Evolutionary conservation across 192 early-diverging fungal genomes (phyloP).

Genomic region (Spinellus fusiger): DNA sequence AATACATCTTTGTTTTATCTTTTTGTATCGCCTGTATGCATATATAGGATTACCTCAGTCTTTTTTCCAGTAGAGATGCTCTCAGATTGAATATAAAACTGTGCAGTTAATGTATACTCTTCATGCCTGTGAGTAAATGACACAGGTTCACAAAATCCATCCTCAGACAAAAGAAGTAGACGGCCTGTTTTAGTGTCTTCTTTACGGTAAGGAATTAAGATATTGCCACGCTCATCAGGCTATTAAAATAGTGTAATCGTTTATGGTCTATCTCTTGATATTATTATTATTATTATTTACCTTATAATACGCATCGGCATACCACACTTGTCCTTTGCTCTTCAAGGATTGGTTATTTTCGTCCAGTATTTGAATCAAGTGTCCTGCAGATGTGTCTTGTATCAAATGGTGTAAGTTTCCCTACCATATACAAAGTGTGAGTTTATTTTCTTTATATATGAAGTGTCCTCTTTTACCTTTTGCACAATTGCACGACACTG

Average conservation of each 20-base stretch:
- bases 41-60: conserved; percentile 25
- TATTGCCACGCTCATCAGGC: conserved; percentile 35
- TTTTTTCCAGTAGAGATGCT: conserved; percentile 21
- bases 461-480: conserved; percentile 29
- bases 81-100: conserved; percentile 38
- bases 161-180: conserved; percentile 22
- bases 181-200: neutral
- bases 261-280: neutral
- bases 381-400: conserved; percentile 37
- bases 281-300: conserved; percentile 17
- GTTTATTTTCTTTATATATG: too few relatives aligned
- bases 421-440: conserved; percentile 22
- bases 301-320: conserved; percentile 33
- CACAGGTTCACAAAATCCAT: conserved; percentile 29
- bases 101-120: conserved; percentile 27
- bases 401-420: conserved; percentile 36
- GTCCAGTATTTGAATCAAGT: conserved; percentile 37
- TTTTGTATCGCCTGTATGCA: neutral
- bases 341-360: conserved; percentile 26
- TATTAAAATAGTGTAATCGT: neutral
- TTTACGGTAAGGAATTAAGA: conserved; percentile 35
- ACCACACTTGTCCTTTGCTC: conserved; percentile 27
- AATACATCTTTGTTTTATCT: neutral
- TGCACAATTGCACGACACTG: conserved; percentile 35
- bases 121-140: conserved; percentile 20